These are phyloP conservation scores for Curvularia eragrostidis DNA, from an alignment of 2,329 filamentous ascomycete species.

Conservation along the genomic window DNA sequence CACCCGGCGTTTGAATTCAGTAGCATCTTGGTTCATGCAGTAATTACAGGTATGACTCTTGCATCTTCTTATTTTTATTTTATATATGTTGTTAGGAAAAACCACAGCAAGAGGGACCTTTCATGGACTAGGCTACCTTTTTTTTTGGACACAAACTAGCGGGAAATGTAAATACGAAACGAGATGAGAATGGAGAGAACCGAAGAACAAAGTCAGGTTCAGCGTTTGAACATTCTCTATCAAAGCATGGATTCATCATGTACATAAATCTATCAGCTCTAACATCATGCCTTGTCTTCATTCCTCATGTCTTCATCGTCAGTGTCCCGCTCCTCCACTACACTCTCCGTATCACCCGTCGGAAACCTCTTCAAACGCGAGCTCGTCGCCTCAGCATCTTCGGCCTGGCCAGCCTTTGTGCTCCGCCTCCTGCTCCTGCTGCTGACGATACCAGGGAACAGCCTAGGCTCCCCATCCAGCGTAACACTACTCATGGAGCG, in stretches of 20 bases:
- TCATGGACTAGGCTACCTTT: background rate
- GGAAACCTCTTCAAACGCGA: slow-evolving; percentile 16
- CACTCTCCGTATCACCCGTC: slow-evolving; percentile 12
- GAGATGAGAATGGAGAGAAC: background rate
- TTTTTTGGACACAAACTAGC: background rate
- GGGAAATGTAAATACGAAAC: background rate
- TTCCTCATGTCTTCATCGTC: slow-evolving; percentile 17
- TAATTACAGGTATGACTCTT: background rate
- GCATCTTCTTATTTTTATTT: background rate
- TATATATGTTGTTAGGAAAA: background rate
- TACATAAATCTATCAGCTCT: background rate
- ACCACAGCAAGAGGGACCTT: background rate
- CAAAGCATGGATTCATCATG: background rate
- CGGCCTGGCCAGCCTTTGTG: slow-evolving; percentile 29
- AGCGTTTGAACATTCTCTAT: background rate
- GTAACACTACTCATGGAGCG: slow-evolving; percentile 36
- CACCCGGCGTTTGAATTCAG: background rate
- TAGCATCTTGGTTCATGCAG: background rate
- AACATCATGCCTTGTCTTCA: background rate
- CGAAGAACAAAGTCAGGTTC: background rate
- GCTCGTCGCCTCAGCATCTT: slow-evolving; percentile 26
- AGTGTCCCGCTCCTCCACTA: slow-evolving; percentile 18
- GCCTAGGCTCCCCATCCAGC: slow-evolving; percentile 66
- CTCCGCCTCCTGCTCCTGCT: slow-evolving; percentile 51
- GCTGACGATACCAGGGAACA: slow-evolving; percentile 74